Base-by-base conservation (phyloP, 306 rosid species). In the Vachellia pachyceras region DNA sequence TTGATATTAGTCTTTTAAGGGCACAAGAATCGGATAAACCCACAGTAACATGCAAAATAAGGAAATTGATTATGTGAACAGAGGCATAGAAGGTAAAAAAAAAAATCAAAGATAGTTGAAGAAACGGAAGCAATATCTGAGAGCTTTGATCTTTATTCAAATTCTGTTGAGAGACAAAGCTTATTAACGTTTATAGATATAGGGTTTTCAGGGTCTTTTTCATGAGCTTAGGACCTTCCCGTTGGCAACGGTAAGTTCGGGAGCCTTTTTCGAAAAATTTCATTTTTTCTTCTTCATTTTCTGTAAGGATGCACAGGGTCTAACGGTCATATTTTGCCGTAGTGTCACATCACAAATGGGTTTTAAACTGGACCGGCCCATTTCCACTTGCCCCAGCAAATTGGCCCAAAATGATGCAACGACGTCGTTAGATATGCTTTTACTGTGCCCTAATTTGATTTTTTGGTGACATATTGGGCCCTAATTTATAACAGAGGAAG, bases 241-340 rank as follows among this genome's bases (percentile, higher is more conserved):
- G 90, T 90, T 85, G 87, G 83, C 80, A 89, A 92, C 91, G 91
- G 93, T 85, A 84, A 81, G 72, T 70, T 35, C 39, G 42, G 33
- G 50, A 40, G 77, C 11, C 25, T 33, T 72, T 85, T 85, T 87
- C 77, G 22, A 84, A n/a, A n/a, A 91, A 81, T 79, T 85, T 63
- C 58, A 35, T 6, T 54, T 54, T 12, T 18, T 54, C 3, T 3
- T 2, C 22, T 7, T 5, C 6, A 5, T 7, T 29, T 29, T 29
- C 33, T 29, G 33, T 11, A 0, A 12, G 86, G 85, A 83, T 84
- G 88, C 82, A n/a, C n/a, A 89, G 82, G 5, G 58, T 14, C 82
- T 71, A 92, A 92, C 95, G 97, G 93, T 92, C 95, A 77, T 78
- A 86, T 90, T 66, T 10, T 17, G 20, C 6, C 17, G 60, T 47